phyloP scores from a whole-genome alignment of 352 stramenopile species.

The Globisporangium irregulare region DNA sequence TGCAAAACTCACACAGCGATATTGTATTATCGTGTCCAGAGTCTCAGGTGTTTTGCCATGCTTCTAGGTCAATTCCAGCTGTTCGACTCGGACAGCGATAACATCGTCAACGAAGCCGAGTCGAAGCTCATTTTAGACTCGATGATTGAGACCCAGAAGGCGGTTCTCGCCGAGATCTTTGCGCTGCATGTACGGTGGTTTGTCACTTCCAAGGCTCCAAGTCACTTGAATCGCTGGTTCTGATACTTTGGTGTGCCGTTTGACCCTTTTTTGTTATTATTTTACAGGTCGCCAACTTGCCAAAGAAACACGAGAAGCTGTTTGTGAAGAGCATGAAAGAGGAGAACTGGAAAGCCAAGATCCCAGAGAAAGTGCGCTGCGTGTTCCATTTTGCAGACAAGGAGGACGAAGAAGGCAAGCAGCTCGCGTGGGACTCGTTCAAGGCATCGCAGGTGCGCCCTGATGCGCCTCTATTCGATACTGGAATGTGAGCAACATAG shows the following conservation, averaged over 20 bases:
- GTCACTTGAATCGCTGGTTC: not conserved
- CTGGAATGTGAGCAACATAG: slow-evolving; percentile 1
- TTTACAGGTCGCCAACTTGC: slow-evolving; percentile 47
- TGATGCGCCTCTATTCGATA: not conserved
- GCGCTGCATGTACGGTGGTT: slow-evolving; percentile 39
- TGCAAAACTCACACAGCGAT: not conserved
- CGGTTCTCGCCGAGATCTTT: slow-evolving; percentile 60
- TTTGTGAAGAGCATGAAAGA: slow-evolving; percentile 48
- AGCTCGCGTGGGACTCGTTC: slow-evolving; percentile 55
- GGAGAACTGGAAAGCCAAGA: slow-evolving; percentile 67
- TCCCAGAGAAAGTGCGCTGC: slow-evolving; percentile 72
- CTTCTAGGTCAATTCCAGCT: slow-evolving; percentile 54
- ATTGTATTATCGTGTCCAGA: not conserved
- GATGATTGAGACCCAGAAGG: slow-evolving; percentile 55
- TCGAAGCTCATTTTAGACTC: slow-evolving; percentile 55
- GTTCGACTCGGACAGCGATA: slow-evolving; percentile 51
- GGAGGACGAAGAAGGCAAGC: slow-evolving; percentile 53
- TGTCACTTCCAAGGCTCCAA: not conserved
- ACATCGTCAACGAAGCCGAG: slow-evolving; percentile 52
- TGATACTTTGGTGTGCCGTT: not conserved
- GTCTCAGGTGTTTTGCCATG: not conserved
- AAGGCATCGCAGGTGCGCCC: slow-evolving; percentile 48
- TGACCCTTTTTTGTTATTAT: slow-evolving; percentile 6
- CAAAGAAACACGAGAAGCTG: slow-evolving; percentile 60
- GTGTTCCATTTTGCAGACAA: slow-evolving; percentile 72